Evolutionary conservation across 768 basidiomycete species (phyloP).

Genomic region (Cystobasidiopsis lactophilus): DNA sequence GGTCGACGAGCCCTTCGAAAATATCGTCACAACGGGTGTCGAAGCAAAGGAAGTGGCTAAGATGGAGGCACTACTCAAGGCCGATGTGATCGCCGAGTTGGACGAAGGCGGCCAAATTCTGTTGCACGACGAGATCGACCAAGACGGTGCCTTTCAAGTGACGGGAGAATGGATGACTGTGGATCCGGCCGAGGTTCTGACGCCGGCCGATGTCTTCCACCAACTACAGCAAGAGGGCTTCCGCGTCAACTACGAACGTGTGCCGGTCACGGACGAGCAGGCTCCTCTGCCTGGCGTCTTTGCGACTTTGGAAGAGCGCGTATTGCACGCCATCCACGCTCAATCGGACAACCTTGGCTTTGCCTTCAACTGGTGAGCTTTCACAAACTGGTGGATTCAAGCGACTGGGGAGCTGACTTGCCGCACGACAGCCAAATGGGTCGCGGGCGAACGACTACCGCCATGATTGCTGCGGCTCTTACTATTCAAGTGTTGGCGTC

Average conservation of each 20-base stretch:
- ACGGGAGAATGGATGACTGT: constrained; percentile 70
- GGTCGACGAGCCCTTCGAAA: constrained; percentile 67
- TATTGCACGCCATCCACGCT: constrained; percentile 30
- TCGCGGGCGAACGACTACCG: constrained; percentile 57
- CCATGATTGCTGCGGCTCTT: constrained; percentile 33
- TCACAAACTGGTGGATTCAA: constrained; percentile 33
- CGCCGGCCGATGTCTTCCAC: constrained; percentile 31
- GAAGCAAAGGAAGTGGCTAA: constrained; percentile 70
- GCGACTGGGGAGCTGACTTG: neutral
- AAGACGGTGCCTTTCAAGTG: constrained; percentile 71
- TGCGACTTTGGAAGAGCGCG: constrained; percentile 50
- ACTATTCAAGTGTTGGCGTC: constrained; percentile 16
- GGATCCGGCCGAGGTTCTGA: constrained; percentile 54
- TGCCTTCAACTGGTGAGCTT: constrained; percentile 92
- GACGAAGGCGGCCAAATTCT: constrained; percentile 50
- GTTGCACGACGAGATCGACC: constrained; percentile 88
- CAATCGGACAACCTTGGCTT: constrained; percentile 32
- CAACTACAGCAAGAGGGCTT: constrained; percentile 39
- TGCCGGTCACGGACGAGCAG: constrained; percentile 46
- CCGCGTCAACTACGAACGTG: constrained; percentile 31
- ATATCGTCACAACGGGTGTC: constrained; percentile 93
- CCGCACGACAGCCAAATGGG: constrained; percentile 15
- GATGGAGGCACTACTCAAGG: constrained; percentile 74
- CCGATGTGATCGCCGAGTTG: constrained; percentile 60
- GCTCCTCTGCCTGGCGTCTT: constrained; percentile 78